These are phyloP conservation scores for Pythium insidiosum DNA, from an alignment of 352 stramenopile species.

Conservation along the genomic window DNA sequence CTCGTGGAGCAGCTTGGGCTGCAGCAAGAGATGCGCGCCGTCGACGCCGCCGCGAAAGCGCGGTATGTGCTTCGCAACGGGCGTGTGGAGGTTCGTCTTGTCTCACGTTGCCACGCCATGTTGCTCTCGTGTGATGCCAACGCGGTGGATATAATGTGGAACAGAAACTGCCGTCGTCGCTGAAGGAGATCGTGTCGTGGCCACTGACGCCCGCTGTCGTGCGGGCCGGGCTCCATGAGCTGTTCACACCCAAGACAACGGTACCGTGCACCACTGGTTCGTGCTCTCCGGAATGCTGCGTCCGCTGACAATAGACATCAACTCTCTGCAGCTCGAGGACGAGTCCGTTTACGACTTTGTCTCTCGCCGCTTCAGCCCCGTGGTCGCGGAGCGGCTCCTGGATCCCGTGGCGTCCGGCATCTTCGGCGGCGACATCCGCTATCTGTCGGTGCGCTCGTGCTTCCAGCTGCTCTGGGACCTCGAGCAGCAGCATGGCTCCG, in stretches of 20 bases:
- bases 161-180: slow-evolving; percentile 45
- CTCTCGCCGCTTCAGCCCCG: slow-evolving; percentile 57
- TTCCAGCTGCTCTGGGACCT: slow-evolving; percentile 75
- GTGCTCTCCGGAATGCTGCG: background rate
- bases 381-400: slow-evolving; percentile 70
- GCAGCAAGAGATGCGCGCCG: slow-evolving; percentile 49
- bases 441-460: slow-evolving; percentile 74
- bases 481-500: slow-evolving; percentile 65
- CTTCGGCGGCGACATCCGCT: slow-evolving; percentile 77
- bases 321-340: slow-evolving; percentile 42
- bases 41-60: slow-evolving; percentile 47
- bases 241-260: slow-evolving; percentile 30
- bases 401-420: slow-evolving; percentile 82
- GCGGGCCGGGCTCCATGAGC: slow-evolving; percentile 53
- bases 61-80: slow-evolving; percentile 74
- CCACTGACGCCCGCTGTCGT: slow-evolving; percentile 43
- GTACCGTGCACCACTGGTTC: slow-evolving; percentile 2
- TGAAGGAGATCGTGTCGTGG: slow-evolving; percentile 58
- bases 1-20: slow-evolving; percentile 75
- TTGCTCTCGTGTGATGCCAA: too few relatives aligned
- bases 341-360: slow-evolving; percentile 84
- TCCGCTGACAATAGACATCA: too few relatives aligned
- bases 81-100: slow-evolving; percentile 44
- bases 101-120: too few relatives aligned
- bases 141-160: too few relatives aligned